Base-by-base conservation (phyloP, 768 basidiomycete species). In the Mycena galericulata region DNA sequence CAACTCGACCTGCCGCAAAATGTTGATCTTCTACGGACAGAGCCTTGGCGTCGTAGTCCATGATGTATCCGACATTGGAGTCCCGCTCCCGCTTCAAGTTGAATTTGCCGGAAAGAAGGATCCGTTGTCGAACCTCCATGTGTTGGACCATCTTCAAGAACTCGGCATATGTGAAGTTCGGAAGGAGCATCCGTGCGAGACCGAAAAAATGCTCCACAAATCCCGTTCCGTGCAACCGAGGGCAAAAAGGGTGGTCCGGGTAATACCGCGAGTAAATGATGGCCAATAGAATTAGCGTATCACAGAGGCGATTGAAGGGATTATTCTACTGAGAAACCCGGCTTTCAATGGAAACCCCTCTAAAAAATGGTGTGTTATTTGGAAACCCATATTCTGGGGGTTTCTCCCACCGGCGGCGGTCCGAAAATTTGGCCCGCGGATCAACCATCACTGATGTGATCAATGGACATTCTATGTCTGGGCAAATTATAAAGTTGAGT, bases 161-260 rank as follows among this genome's bases (percentile, higher is more conserved):
- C 51, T 78, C 75, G 0, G 68, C 63, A 41, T 73, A 78, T 2
- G 75, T 72, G 65, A 78, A 78, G 51, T 78, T 72, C 3, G 77
- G 75, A 11, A 78, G 63, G 26, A 78, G 51, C 47, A 71, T 64
- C 4, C 70, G 66, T 9, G 75, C 73, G 9, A 76, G 67, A 0
- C 75, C 75, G 51, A 76, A 78, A 70, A 78, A 76, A 32, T 76
- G 75, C 46, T 78, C 75, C 10, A 78, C 71, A 29, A 75, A 75
- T 10, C 72, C 72, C 0, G 77, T 76, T 1, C 72, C 75, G 10
- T 74, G 57, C 3, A 73, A 36, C 72, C 74, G 73, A 3, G 72
- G 72, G 46, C 73, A 75, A 53, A 77, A 77, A 1, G 76, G 70
- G 2, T 72, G 58, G 38, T 65, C 47, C 11, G 73, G 74, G 38